Base-by-base conservation (phyloP, 768 basidiomycete genomes). In the button mushroom (Agaricus bisporus) region DNA sequence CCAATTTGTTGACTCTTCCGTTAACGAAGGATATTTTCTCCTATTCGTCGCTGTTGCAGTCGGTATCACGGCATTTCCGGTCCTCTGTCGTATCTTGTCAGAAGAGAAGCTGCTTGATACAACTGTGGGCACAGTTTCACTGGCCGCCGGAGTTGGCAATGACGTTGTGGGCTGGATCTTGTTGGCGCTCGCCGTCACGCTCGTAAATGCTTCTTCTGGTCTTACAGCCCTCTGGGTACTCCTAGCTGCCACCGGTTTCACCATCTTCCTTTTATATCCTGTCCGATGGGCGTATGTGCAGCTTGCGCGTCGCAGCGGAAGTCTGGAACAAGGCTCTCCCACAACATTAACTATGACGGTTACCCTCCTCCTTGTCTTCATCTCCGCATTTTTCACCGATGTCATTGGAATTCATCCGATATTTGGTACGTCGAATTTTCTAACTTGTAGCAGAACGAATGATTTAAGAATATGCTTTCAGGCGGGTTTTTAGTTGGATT, bases 1-100 rank as follows among this genome's bases (percentile, higher is more conserved):
- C 53, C 70, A 86, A 49, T 92, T 91, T 61, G 73, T 81, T 44
- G 69, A 80, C 49, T 63, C 66, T 0, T 58, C 57, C 6, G 80
- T 88, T 58, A 81, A 82, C 51, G 88, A 84, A 60, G 87, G 90
- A 18, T 81, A 90, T 64, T 95, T 94, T 69, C 67, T 92, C 32
- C 80, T 95, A 22, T 95, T 95, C 70, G 79, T 83, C 50, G 90
- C 88, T 20, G 89, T 91, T 5, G 88, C 91, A 1, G 76, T 89
- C 59, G 82, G 87, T 3, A 88, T 89, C 64, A 89, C 87, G 2
- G 87, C 87, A 0, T 91, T 91, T 70, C 87, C 88, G 0, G 87
- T 91, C 4, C 76, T 91, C 2, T 89, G 87, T 69, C 80, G 91
- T 66, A 95, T 93, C 63, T 77, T 95, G 20, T 86, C 86, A 1